A percentile compares a stretch with the other conserved stretches of the same genome.
These are phyloP conservation scores for Neurospora sp. DNA, from an alignment of 2,329 filamentous ascomycete species.

Conservation along the genomic window DNA sequence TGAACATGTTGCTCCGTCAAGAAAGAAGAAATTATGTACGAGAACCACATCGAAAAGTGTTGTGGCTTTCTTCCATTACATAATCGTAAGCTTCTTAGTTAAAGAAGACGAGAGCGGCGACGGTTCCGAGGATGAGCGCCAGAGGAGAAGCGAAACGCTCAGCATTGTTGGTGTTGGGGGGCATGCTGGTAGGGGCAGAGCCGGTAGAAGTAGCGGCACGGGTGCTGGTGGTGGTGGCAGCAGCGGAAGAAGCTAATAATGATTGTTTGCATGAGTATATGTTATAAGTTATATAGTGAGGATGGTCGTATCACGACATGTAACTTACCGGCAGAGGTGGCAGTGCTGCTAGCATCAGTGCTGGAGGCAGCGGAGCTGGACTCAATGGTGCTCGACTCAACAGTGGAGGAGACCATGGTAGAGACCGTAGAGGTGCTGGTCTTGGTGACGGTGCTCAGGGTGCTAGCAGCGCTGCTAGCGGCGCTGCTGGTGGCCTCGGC, in stretches of 20 bases:
- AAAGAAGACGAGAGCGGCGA: conserved; percentile 31
- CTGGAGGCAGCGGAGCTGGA: conserved; percentile 7
- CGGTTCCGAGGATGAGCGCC: conserved; percentile 28
- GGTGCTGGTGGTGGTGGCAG: conserved; percentile 14
- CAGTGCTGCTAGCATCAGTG: conserved; percentile 1
- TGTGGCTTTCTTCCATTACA: neutral
- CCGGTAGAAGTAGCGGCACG: neutral
- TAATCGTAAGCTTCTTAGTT: conserved; percentile 22
- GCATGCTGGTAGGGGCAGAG: conserved; percentile 15
- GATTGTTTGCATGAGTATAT: conserved; percentile 4
- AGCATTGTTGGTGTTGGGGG: conserved; percentile 24
- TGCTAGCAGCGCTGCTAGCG: conserved; percentile 10
- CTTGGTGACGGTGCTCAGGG: conserved; percentile 5
- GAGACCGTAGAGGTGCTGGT: conserved; percentile 7
- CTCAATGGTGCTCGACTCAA: conserved; percentile 11
- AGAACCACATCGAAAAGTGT: neutral
- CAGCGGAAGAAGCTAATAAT: conserved; percentile 8
- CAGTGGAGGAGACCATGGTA: conserved; percentile 10
- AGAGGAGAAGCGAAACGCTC: conserved; percentile 29
- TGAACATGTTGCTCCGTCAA: neutral
- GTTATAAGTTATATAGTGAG: neutral
- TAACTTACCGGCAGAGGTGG: conserved; percentile 10
- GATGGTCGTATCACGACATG: neutral
- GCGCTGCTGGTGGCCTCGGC: conserved; percentile 7
- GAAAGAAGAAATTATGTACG: conserved; percentile 1